Evolutionary conservation across 2,329 filamentous ascomycete genomes (phyloP).

Genomic region (Aspergillus fumigatus): DNA sequence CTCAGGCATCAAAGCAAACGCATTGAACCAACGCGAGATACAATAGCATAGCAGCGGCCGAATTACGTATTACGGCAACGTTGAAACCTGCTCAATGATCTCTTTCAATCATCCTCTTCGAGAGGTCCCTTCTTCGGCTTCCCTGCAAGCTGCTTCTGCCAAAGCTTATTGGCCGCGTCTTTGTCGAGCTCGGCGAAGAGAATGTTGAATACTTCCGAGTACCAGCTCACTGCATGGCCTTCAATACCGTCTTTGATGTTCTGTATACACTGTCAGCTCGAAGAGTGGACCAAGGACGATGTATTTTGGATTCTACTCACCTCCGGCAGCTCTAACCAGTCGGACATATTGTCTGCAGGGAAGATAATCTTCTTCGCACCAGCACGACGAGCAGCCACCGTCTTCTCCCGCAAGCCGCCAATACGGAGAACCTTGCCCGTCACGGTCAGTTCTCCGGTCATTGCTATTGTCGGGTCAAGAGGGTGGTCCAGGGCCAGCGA

Average conservation of each 20-base stretch:
- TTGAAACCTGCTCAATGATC: constrained; percentile 1
- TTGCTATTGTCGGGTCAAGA: constrained; percentile 82
- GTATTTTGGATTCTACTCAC: constrained; percentile 53
- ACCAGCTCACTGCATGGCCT: constrained; percentile 89
- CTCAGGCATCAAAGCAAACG: constrained; percentile 20
- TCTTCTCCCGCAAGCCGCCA: constrained; percentile 92
- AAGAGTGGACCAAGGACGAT: constrained; percentile 4
- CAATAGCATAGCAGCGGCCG: constrained; percentile 7
- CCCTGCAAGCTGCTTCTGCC: constrained; percentile 60
- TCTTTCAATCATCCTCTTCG: constrained; percentile 24
- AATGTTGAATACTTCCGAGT: constrained; percentile 85
- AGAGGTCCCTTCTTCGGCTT: constrained; percentile 49
- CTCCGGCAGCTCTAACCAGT: constrained; percentile 95
- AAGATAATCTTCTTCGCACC: constrained; percentile 93
- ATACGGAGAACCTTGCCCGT: constrained; percentile 96
- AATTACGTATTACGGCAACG: constrained; percentile 16
- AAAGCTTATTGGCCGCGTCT: constrained; percentile 65
- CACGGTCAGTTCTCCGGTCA: constrained; percentile 96
- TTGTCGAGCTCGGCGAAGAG: constrained; percentile 80
- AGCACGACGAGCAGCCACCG: constrained; percentile 85
- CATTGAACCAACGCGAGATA: constrained; percentile 10
- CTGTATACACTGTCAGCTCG: constrained; percentile 46
- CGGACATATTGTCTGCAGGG: constrained; percentile 88
- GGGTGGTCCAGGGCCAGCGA: constrained; percentile 75
- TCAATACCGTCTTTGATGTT: constrained; percentile 97